Evolutionary conservation across 2,329 filamentous ascomycete species (phyloP).

Genomic region (Biscogniauxia sp.): DNA sequence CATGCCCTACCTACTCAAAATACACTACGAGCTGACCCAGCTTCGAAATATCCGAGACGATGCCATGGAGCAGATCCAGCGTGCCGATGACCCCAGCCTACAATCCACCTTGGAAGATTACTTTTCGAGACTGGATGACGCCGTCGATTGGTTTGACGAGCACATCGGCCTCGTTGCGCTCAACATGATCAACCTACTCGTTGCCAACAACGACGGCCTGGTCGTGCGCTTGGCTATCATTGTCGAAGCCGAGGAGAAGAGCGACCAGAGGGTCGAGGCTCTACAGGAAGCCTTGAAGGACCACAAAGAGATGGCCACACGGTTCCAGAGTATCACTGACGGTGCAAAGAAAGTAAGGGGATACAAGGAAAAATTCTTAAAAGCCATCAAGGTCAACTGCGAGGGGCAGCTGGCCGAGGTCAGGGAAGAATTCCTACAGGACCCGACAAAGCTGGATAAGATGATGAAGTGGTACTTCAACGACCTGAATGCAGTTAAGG

Average conservation of each 20-base stretch:
- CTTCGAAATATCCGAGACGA: slow-evolving; percentile 93
- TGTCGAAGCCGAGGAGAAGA: slow-evolving; percentile 94
- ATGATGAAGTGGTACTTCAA: slow-evolving; percentile 96
- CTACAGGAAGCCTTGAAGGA: slow-evolving; percentile 93
- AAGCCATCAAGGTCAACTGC: slow-evolving; percentile 72
- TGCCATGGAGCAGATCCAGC: slow-evolving; percentile 92
- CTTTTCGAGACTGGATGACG: slow-evolving; percentile 80
- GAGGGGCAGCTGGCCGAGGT: slow-evolving; percentile 71
- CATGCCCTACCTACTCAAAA: slow-evolving; percentile 85
- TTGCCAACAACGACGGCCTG: slow-evolving; percentile 81
- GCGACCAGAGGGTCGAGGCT: slow-evolving; percentile 85
- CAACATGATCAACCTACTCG: slow-evolving; percentile 84
- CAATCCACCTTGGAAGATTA: slow-evolving; percentile 85
- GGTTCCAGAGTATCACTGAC: slow-evolving; percentile 93
- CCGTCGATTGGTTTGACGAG: slow-evolving; percentile 93
- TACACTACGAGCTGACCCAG: slow-evolving; percentile 90
- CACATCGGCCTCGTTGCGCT: slow-evolving; percentile 86
- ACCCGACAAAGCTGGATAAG: slow-evolving; percentile 82
- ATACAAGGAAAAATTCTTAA: slow-evolving; percentile 94
- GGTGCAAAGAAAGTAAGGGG: slow-evolving; percentile 89
- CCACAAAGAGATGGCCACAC: slow-evolving; percentile 87
- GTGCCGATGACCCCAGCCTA: slow-evolving; percentile 68
- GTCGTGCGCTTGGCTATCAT: slow-evolving; percentile 90
- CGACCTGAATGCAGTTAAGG: slow-evolving; percentile 89
- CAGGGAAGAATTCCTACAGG: slow-evolving; percentile 74